These are phyloP conservation scores for Daedaleopsis nitida DNA, from an alignment of 768 basidiomycete species.

Conservation along the genomic window DNA sequence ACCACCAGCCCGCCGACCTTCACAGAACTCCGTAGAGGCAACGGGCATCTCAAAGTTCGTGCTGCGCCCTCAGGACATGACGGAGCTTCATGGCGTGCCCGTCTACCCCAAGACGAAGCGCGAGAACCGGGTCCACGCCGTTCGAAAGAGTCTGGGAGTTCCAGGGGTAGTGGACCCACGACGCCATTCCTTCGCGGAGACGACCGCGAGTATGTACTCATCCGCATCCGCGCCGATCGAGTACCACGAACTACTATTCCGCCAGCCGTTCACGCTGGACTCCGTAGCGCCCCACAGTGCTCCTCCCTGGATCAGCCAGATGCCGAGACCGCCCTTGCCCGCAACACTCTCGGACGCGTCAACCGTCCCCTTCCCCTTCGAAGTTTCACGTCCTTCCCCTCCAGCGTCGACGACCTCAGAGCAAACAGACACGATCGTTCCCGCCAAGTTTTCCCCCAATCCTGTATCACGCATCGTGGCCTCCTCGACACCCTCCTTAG, in stretches of 20 bases:
- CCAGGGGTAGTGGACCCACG: neutral
- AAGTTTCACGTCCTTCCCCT: neutral
- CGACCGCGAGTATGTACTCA: conserved; percentile 40
- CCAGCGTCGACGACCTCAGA: neutral
- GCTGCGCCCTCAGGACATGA: conserved; percentile 15
- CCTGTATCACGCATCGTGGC: neutral
- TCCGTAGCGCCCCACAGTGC: conserved; percentile 24
- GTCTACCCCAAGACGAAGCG: conserved; percentile 11
- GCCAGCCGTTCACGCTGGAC: conserved; percentile 24
- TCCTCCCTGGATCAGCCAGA: conserved; percentile 9
- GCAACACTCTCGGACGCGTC: neutral
- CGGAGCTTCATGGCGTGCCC: conserved; percentile 10
- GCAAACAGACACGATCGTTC: neutral
- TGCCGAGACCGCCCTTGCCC: conserved; percentile 9
- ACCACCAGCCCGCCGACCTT: conserved; percentile 9
- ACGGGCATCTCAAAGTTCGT: conserved; percentile 4
- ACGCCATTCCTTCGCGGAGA: conserved; percentile 20
- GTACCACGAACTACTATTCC: conserved; percentile 26
- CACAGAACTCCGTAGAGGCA: conserved; percentile 2
- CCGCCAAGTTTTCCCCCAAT: neutral
- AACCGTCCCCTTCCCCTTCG: neutral
- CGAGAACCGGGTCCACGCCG: conserved; percentile 6
- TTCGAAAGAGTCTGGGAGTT: conserved; percentile 1
- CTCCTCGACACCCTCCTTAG: neutral
- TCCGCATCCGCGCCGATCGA: conserved; percentile 36